Evolutionary conservation across 1,139 yeast genomes (phyloP).

Genomic region (Entelexis sorbosivorans): DNA sequence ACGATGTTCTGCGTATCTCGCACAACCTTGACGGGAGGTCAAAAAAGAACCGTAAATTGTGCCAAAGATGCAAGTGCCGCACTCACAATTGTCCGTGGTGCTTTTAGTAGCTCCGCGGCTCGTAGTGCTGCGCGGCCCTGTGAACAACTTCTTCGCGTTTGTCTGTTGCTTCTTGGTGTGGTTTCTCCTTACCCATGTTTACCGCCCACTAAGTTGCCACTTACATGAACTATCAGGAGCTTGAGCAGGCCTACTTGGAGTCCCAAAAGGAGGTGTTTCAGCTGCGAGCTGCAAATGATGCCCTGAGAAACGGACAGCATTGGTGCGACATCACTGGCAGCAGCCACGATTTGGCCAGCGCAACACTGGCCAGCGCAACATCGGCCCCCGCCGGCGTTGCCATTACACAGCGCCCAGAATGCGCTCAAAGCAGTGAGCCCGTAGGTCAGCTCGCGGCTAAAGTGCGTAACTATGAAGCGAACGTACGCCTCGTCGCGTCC

Average conservation of each 20-base stretch:
- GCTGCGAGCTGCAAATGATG: background rate
- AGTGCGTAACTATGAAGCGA: conserved; percentile 1
- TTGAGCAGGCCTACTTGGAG: background rate
- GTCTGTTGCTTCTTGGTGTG: too few species aligned
- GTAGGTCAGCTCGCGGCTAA: background rate
- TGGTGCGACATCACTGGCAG: conserved; percentile 12
- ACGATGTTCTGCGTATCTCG: too few species aligned
- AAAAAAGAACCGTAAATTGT: too few species aligned
- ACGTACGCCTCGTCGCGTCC: background rate
- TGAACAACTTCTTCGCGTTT: too few species aligned
- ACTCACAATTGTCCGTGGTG: too few species aligned
- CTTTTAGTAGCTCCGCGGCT: too few species aligned
- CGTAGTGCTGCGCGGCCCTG: too few species aligned
- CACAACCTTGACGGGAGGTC: too few species aligned
- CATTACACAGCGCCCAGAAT: too few species aligned
- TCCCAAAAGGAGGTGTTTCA: background rate
- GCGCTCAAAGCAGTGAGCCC: background rate
- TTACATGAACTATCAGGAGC: background rate
- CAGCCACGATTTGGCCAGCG: conserved; percentile 4
- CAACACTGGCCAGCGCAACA: too few species aligned
- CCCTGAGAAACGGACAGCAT: background rate
- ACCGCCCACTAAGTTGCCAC: background rate
- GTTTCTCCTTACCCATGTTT: background rate
- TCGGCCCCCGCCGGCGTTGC: too few species aligned
- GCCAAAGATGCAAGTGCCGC: too few species aligned